Evolutionary conservation across 2,329 filamentous ascomycete genomes (phyloP).

Genomic region (Xylariaceae sp.): DNA sequence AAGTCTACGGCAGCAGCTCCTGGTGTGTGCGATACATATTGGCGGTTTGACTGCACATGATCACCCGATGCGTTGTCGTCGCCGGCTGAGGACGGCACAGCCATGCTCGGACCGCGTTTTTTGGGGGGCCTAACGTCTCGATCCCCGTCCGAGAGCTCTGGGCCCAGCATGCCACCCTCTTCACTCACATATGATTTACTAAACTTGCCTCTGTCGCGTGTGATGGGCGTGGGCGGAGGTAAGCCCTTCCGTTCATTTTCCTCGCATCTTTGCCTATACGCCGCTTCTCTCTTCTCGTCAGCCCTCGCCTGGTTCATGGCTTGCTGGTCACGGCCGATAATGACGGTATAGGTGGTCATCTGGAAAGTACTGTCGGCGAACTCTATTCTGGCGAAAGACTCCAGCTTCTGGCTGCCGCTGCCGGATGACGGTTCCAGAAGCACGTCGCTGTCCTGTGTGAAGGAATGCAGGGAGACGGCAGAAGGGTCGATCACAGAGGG

Average conservation of each 20-base stretch:
- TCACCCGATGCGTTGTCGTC: slow-evolving; percentile 36
- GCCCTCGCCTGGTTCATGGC: slow-evolving; percentile 51
- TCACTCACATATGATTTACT: slow-evolving; percentile 64
- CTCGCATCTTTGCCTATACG: slow-evolving; percentile 39
- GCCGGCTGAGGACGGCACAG: slow-evolving; percentile 38
- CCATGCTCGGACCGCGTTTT: slow-evolving; percentile 42
- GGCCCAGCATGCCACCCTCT: slow-evolving; percentile 62
- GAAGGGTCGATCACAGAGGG: slow-evolving; percentile 30
- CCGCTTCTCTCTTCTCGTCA: slow-evolving; percentile 44
- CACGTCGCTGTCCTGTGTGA: slow-evolving; percentile 29
- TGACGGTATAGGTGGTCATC: slow-evolving; percentile 68
- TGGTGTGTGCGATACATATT: slow-evolving; percentile 56
- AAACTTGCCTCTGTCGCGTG: slow-evolving; percentile 48
- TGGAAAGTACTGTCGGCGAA: slow-evolving; percentile 74
- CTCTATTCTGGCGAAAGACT: slow-evolving; percentile 57
- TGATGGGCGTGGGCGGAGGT: slow-evolving; percentile 46
- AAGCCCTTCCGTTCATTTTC: slow-evolving; percentile 45
- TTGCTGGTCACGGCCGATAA: slow-evolving; percentile 65
- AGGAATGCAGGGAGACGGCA: slow-evolving; percentile 30
- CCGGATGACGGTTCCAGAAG: slow-evolving; percentile 32
- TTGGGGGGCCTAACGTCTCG: slow-evolving; percentile 38
- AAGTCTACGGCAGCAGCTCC: slow-evolving; percentile 56
- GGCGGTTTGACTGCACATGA: slow-evolving; percentile 50
- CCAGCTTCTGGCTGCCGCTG: slow-evolving; percentile 38
- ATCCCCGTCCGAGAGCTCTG: slow-evolving; percentile 51